Evolutionary conservation across 257 asterid species (phyloP), one percentile per base, ranked within the genome.

Genomic region (Haberlea rhodopensis): DNA sequence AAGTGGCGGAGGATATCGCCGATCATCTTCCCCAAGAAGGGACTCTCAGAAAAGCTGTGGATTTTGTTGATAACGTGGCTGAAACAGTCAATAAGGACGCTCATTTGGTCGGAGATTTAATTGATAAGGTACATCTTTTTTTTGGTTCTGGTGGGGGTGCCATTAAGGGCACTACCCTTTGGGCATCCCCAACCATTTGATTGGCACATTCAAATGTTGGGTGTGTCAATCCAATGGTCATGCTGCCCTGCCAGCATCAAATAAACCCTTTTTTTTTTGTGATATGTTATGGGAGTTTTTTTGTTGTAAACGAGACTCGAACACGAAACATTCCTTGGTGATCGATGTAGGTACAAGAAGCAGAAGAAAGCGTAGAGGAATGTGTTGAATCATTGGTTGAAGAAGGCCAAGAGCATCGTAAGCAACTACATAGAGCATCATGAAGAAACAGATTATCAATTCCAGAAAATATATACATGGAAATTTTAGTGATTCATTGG

Each of bases 11-110:
- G 72, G 64, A 79, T n/a, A 32, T 75, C 8, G 45, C 63, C 9
- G 74, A 81, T 4, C 73, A 79, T 8, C 82, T 87, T 27, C 90
- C 92, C 1, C 76, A 69, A 54, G 87, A 80, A 5, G 83, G 84
- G 11, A 37, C 51, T 3, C 51, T 87, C 2, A 75, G 68, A 69
- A 75, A 63, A 59, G 65, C 63, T 0, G 83, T 79, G 20, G 73
- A 72, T 48, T 72, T 77, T 7, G 74, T 87, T 6, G 90, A 85
- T 62, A 69, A 81, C 25, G 45, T 76, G 46, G 92, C 92, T 28
- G 81, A 81, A 65, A 58, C 52, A 66, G 74, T 84, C 1, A 72
- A 57, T 18, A 74, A 66, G 48, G 81, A 81, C 10, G 85, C 90
- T 66, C 82, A 76, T 28, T 0, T 15, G 40, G 70, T 85, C 16